These are phyloP conservation scores for Adansonia madagascariensis DNA, from an alignment of 441 rosid species.

Conservation along the genomic window DNA sequence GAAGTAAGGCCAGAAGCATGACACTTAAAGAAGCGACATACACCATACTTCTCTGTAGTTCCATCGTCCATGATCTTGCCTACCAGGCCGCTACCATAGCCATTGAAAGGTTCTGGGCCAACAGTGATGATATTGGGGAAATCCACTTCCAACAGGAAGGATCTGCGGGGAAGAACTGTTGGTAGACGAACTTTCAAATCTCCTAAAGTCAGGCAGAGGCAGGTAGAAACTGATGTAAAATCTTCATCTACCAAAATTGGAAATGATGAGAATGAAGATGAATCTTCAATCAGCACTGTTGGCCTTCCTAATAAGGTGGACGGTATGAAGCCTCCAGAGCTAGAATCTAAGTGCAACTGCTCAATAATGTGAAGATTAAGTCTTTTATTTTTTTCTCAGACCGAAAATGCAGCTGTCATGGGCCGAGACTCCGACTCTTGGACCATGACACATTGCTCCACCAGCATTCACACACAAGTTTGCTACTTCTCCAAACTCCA, in stretches of 20 bases:
- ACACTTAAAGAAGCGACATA: slow-evolving; percentile 96
- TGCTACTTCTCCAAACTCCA: no score
- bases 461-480: neutral
- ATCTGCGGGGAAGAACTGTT: slow-evolving; percentile 52
- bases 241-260: slow-evolving; percentile 45
- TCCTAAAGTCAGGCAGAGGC: slow-evolving; percentile 57
- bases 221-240: slow-evolving; percentile 53
- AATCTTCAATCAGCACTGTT: slow-evolving; percentile 52
- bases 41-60: slow-evolving; percentile 90
- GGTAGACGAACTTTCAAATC: slow-evolving; percentile 57
- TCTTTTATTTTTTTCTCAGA: slow-evolving; percentile 21
- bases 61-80: slow-evolving; percentile 91
- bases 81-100: slow-evolving; percentile 79
- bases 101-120: slow-evolving; percentile 67
- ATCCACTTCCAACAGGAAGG: slow-evolving; percentile 54
- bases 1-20: slow-evolving; percentile 78
- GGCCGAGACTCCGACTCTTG: no score
- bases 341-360: slow-evolving; percentile 98
- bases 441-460: neutral
- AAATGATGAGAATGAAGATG: slow-evolving; percentile 80
- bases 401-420: slow-evolving; percentile 2
- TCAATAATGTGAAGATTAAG: slow-evolving; percentile 72
- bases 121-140: slow-evolving; percentile 75
- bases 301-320: slow-evolving; percentile 67
- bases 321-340: slow-evolving; percentile 74